Evolutionary conservation across 371 early-diverging fungal species (phyloP).

Genomic region (Sporodiniella umbellata): DNA sequence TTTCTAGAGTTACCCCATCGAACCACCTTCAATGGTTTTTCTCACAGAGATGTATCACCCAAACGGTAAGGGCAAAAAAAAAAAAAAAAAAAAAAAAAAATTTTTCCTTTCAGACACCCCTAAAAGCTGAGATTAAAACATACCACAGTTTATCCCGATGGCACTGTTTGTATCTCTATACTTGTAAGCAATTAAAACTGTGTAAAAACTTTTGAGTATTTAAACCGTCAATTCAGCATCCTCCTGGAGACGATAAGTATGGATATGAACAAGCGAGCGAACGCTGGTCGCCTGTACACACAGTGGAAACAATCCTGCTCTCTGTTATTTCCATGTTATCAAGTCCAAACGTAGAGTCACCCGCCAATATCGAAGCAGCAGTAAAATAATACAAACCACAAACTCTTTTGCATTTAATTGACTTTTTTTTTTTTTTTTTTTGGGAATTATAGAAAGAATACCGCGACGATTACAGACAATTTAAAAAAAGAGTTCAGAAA

Average conservation of each 20-base stretch:
- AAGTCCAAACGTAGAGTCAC: slow-evolving; percentile 92
- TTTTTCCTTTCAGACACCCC: too few relatives aligned
- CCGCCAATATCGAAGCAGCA: slow-evolving; percentile 91
- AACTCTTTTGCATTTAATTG: too few relatives aligned
- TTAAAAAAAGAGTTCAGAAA: slow-evolving; percentile 73
- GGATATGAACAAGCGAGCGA: slow-evolving; percentile 90
- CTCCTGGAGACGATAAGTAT: slow-evolving; percentile 83
- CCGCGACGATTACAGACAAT: slow-evolving; percentile 65
- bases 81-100: slow-evolving; percentile 1
- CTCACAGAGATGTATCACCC: slow-evolving; percentile 80
- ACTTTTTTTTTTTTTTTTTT: too few relatives aligned
- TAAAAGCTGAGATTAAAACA: neutral
- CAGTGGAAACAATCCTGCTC: slow-evolving; percentile 89
- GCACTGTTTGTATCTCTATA: slow-evolving; percentile 92
- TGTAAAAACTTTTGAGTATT: too few relatives aligned
- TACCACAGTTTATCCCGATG: slow-evolving; percentile 71
- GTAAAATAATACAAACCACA: slow-evolving; percentile 42
- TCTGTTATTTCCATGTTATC: slow-evolving; percentile 87
- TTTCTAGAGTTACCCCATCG: slow-evolving; percentile 63
- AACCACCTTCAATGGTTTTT: slow-evolving; percentile 87
- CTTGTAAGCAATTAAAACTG: slow-evolving; percentile 67
- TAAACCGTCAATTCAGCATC: too few relatives aligned
- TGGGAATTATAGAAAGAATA: slow-evolving; percentile 83
- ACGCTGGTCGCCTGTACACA: slow-evolving; percentile 93
- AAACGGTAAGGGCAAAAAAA: slow-evolving; percentile 48